Percentiles rank a stretch among this genome's conserved stretches.
Evolutionary conservation across 148 eudicot genomes (phyloP).

Genomic region (Pouteria glomerata): DNA sequence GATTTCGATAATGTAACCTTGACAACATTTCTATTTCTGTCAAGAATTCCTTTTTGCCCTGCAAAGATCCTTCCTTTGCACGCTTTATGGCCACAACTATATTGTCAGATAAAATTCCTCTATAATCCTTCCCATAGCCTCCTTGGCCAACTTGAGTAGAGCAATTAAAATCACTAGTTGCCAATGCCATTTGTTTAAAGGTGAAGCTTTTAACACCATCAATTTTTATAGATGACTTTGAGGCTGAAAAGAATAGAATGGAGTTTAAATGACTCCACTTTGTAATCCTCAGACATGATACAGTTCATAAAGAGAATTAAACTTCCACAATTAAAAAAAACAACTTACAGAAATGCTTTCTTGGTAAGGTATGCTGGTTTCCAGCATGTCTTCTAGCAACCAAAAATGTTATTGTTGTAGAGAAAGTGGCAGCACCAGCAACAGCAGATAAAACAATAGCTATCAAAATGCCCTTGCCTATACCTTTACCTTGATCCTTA

Average conservation of each 20-base stretch:
- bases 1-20: conserved; percentile 79
- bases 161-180: conserved; percentile 49
- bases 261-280: not conserved
- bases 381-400: conserved; percentile 40
- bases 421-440: conserved; percentile 24
- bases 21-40: conserved; percentile 85
- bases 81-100: conserved; percentile 76
- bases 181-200: conserved; percentile 60
- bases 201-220: conserved; percentile 80
- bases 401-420: conserved; percentile 38
- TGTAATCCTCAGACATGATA: not conserved
- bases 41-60: conserved; percentile 78
- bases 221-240: conserved; percentile 53
- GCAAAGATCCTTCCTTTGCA: conserved; percentile 83
- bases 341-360: conserved; percentile 46
- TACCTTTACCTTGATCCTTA: conserved; percentile 20
- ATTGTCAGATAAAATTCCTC: conserved; percentile 53
- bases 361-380: conserved; percentile 24
- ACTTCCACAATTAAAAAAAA: not conserved
- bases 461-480: conserved; percentile 45
- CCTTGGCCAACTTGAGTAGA: conserved; percentile 77
- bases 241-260: conserved; percentile 41
- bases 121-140: conserved; percentile 89
- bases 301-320: not conserved
- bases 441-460: conserved; percentile 35